Evolutionary conservation across 768 basidiomycete genomes (phyloP), one percentile per base, ranked within the genome.

Genomic region (Lactarius vividus): DNA sequence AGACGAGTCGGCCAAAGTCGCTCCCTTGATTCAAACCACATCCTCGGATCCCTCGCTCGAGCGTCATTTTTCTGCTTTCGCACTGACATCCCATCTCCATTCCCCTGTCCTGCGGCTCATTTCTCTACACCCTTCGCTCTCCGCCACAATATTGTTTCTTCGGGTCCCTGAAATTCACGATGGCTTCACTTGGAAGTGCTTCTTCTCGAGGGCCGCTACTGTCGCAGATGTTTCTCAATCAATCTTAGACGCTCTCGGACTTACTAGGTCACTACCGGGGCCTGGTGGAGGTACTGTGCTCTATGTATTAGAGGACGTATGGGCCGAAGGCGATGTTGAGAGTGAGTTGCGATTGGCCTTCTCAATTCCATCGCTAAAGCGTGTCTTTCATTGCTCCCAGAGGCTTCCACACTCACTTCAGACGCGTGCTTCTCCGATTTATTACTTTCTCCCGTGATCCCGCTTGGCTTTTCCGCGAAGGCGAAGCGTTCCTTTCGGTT

Each of bases 81-180:
- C 85, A 9, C 76, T 89, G 69, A 88, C 88, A 1, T 82, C 83
- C 0, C 88, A 89, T 74, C 77, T 89, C 42, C 88, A 89, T 71
- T 78, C 79, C 2, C 87, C 92, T 11, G 76, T 81, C 3, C 74
- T 94, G 46, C 88, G 91, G 1, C 79, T 95, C 52, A 86, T 94
- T 2, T 89, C 89, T 6, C 79, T 88, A 2, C 84, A 93, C 70
- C 82, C 86, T 4, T 74, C 79, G 18, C 80, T 91, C n/a, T 79
- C 80, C 0, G 52, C 88, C 26, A 75, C 77, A 2, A 72, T 90
- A 44, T 72, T 79, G 0, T 89, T 92, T 74, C 74, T 82, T 52
- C 85, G 89, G 54, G 84, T 94, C 18, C 91, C 91, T 2, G 88
- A 92, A 74, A 84, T 94, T 64, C 83, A 87, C 59, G 92, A 94